Base-by-base conservation (phyloP, 805 yeast genomes). In the Kodamaea laetipori region DNA sequence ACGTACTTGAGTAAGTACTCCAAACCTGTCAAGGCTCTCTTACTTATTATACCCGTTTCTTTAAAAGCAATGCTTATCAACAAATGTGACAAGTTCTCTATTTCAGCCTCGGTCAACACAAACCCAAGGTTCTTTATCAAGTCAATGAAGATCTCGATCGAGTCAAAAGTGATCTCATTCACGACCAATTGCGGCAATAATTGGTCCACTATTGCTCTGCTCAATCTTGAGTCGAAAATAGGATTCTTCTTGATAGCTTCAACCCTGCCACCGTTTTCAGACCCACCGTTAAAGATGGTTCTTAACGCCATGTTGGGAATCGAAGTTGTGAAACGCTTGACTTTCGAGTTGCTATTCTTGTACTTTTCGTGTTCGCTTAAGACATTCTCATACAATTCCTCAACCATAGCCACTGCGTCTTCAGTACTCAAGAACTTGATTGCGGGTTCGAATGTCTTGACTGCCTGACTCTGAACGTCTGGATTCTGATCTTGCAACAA, bases 401-500 rank as follows among this genome's bases (percentile, higher is more conserved):
- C 41, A 6, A 70, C 50, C 9, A 76, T 53, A 3, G 58, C 55
- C n/a, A 59, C 46, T 4, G 61, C 51, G 11, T 63, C 64, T 7
- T 60, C 62, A 26, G 56, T 51, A 10, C 64, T 58, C 26, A 77
- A 52, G 21, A 55, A 61, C 11, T 71, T 67, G n/a, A 76, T 60
- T 27, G 76, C 51, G 44, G 77, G 75, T 28, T 67, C 73, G 44
- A 76, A 73, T 13, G 84, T 76, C 49, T 79, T 78, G 37, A 86
- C 77, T 0, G 94, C 84, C 58, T 83, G 86, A 52, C 78, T 81
- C 56, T 86, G 86, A 1, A 87, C 90, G 50, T 86, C 90, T 4
- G 86, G 67, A 51, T 80, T 80, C 37, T 74, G 71, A 56, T 87
- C 95, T 10, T 73, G 69, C 17, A 86, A 63, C 33, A 74, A 67